Percentiles rank a stretch among this genome's conserved stretches.
These are phyloP conservation scores for Macaranga tanarius DNA, from an alignment of 441 rosid genomes.

Conservation along the genomic window DNA sequence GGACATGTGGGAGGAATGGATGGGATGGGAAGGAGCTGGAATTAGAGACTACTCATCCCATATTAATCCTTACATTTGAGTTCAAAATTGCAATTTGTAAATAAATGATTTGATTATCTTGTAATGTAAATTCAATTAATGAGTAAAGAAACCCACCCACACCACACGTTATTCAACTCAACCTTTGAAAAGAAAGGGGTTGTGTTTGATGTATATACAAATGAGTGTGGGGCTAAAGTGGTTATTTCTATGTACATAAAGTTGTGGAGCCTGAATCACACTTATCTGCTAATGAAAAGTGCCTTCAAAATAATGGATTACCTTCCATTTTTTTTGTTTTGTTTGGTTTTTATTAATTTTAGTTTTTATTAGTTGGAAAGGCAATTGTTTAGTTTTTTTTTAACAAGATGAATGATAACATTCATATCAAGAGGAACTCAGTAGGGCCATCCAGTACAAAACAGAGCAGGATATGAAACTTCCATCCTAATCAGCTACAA, in stretches of 20 bases:
- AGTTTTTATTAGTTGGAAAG: too few species aligned
- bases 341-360: too few species aligned
- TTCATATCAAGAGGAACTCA: too few species aligned
- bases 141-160: neutral
- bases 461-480: too few species aligned
- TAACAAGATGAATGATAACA: too few species aligned
- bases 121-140: neutral
- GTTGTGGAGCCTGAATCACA: neutral
- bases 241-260: slow-evolving; percentile 2
- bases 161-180: neutral
- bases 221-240: slow-evolving; percentile 9
- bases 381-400: too few species aligned
- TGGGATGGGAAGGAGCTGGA: slow-evolving; percentile 99
- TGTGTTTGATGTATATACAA: neutral
- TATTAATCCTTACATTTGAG: slow-evolving; percentile 69
- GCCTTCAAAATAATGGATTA: too few species aligned
- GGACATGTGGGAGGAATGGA: slow-evolving; percentile 94
- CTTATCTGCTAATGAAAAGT: too few species aligned
- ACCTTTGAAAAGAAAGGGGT: neutral
- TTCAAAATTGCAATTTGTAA: neutral
- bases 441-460: too few species aligned
- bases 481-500: too few species aligned
- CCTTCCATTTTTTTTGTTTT: too few species aligned
- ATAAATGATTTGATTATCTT: neutral
- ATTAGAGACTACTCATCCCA: slow-evolving; percentile 77